These are phyloP conservation scores for Cutaneotrichosporon sp. DNA, from an alignment of 1,284 basidiomycete genomes.

Conservation along the genomic window DNA sequence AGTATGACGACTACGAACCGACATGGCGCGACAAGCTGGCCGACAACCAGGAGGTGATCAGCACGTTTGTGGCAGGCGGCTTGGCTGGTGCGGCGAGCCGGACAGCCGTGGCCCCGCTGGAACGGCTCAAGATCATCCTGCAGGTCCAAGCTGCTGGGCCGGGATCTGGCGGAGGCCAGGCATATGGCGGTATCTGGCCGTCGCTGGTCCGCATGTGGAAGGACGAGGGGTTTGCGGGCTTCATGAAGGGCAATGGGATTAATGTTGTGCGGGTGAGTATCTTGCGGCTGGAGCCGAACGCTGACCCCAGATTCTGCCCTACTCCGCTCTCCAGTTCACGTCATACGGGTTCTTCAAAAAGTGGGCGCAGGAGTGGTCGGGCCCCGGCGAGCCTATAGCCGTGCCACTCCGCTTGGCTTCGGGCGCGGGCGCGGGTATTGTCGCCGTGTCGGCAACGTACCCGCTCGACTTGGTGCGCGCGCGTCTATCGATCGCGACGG, in stretches of 20 bases:
- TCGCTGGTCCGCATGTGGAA: slow-evolving; percentile 78
- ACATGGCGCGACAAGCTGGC: slow-evolving; percentile 3
- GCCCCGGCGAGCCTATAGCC: slow-evolving; percentile 64
- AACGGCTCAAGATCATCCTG: slow-evolving; percentile 93
- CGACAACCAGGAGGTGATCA: slow-evolving; percentile 42
- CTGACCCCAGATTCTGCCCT: slow-evolving; percentile 46
- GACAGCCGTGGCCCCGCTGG: slow-evolving; percentile 86
- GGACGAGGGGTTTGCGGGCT: slow-evolving; percentile 86
- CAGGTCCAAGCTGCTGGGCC: slow-evolving; percentile 60
- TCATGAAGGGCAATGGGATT: slow-evolving; percentile 79
- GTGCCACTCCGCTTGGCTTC: slow-evolving; percentile 74
- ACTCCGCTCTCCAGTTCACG: slow-evolving; percentile 85
- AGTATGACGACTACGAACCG: neutral
- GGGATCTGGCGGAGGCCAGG: slow-evolving; percentile 51
- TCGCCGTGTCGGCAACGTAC: slow-evolving; percentile 85
- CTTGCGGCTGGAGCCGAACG: too few species aligned
- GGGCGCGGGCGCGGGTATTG: slow-evolving; percentile 84
- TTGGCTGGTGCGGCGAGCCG: slow-evolving; percentile 58
- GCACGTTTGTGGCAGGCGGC: slow-evolving; percentile 47
- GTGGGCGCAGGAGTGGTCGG: slow-evolving; percentile 52
- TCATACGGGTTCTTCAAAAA: slow-evolving; percentile 79
- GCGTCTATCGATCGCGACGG: slow-evolving; percentile 86
- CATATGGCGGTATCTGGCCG: slow-evolving; percentile 77
- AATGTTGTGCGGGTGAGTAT: slow-evolving; percentile 70
- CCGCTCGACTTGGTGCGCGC: slow-evolving; percentile 88